Evolutionary conservation across 2,329 filamentous ascomycete species (phyloP), one percentile per base, ranked within the genome.

Genomic region (Hymenoscyphus repandus): DNA sequence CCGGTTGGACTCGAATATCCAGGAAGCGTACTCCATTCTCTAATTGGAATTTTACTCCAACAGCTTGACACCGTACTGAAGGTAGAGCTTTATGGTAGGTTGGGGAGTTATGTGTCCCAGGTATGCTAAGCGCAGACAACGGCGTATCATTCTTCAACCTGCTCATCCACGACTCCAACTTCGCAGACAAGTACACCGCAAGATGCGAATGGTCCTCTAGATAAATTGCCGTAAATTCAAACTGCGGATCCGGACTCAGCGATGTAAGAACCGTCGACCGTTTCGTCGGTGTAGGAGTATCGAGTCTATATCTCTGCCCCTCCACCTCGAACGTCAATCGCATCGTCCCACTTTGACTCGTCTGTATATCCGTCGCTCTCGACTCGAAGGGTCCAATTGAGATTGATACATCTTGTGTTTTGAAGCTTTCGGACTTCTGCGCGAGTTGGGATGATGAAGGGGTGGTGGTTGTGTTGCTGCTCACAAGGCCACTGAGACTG

Each of bases 71-170:
- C 36, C 93, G 86, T 34, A 97, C 93, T 1, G 90, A 95, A 1
- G 93, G 93, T 5, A 96, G 78, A 11, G 93, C 91, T 44, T 81
- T 78, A 73, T 95, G 78, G 71, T 81, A 86, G 9, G 91, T 95
- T 6, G 93, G 89, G 15, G 88, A 89, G 72, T 99, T 97, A 74
- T 99, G 93, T 0, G 93, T 96, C 57, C 93, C 93, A 0, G 93
- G 93, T 56, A 97, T 93, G 45, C 87, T 93, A 45, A 99, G 80
- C 2, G 85, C 78, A 1, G 88, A 87, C 4, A 97, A 74, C 1
- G 89, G 83, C 46, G 82, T 85, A 17, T 82, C 77, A 62, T 91
- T 80, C 53, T 78, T 74, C 38, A 97, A 76, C 54, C 83, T 77
- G 50, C 75, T 70, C 91, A 97, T 97, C 93, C 93, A 96, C 47